Conservation (phyloP, 805 yeast species). For the Wickerhamiella azyma region DNA sequence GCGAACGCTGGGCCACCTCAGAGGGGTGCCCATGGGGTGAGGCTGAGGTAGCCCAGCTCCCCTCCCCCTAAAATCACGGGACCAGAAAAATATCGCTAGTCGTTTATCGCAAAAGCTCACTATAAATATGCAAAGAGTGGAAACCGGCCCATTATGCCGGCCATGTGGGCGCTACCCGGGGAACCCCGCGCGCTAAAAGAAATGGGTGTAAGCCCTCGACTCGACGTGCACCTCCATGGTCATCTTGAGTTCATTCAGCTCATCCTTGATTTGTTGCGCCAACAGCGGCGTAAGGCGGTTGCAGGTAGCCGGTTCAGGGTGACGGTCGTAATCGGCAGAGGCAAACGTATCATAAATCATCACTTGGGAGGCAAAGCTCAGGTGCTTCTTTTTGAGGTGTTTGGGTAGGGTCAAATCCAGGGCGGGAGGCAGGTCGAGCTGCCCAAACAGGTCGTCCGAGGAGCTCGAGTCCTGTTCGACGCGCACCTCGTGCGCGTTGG, state of each 20-base stretch:
- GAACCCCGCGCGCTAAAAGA: too few species aligned
- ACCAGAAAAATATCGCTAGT: background rate
- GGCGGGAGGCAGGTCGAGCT: background rate
- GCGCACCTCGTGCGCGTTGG: conserved; percentile 22
- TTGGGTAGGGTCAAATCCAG: conserved; percentile 4
- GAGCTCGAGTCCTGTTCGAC: background rate
- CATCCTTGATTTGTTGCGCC: conserved; percentile 77
- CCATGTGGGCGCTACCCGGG: too few species aligned
- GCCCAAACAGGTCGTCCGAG: conserved; percentile 8
- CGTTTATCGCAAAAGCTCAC: background rate
- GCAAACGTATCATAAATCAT: conserved; percentile 74
- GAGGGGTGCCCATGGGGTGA: too few species aligned
- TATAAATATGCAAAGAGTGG: background rate
- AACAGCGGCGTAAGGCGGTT: conserved; percentile 75
- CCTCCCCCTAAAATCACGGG: too few species aligned
- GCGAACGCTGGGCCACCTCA: too few species aligned
- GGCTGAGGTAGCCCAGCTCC: too few species aligned
- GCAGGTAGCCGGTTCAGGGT: conserved; percentile 86
- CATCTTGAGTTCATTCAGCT: conserved; percentile 63
- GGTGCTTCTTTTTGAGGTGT: conserved; percentile 3
- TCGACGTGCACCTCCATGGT: conserved; percentile 74
- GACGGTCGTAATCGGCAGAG: conserved; percentile 77
- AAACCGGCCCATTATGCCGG: background rate
- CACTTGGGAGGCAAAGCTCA: conserved; percentile 59
- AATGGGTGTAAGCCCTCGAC: conserved; percentile 73